A percentile compares a stretch with the other conserved stretches of the same genome.
Evolutionary conservation across 495 filamentous ascomycete genomes (phyloP).

Genomic region (Daldinia loculata): DNA sequence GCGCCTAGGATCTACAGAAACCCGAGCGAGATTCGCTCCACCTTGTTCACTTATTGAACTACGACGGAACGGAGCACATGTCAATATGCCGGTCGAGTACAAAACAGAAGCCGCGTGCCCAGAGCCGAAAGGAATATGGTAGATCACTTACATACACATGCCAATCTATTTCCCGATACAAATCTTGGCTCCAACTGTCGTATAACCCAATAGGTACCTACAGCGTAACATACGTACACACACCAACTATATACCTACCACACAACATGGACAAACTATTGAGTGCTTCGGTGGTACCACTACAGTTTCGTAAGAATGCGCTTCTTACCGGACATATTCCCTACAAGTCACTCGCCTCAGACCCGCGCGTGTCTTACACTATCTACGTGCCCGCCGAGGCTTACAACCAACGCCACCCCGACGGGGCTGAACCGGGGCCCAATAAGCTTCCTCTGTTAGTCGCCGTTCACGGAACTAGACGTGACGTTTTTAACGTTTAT

Average conservation of each 20-base stretch:
- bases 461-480: slow-evolving; percentile 38
- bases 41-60: not conserved
- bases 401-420: slow-evolving; percentile 25
- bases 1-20: slow-evolving; percentile 32
- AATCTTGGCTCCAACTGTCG: slow-evolving; percentile 32
- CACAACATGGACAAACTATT: slow-evolving; percentile 24
- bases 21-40: slow-evolving; percentile 34
- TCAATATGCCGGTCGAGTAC: slow-evolving; percentile 24
- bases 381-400: slow-evolving; percentile 38
- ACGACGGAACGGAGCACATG: slow-evolving; percentile 18
- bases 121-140: slow-evolving; percentile 9
- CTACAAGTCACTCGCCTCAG: slow-evolving; percentile 27
- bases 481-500: slow-evolving; percentile 27
- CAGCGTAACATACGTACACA: slow-evolving; percentile 15
- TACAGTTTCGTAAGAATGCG: slow-evolving; percentile 30
- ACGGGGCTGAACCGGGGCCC: slow-evolving; percentile 10
- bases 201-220: not conserved
- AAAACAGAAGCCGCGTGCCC: slow-evolving; percentile 19
- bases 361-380: slow-evolving; percentile 42
- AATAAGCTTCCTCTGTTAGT: slow-evolving; percentile 41
- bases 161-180: slow-evolving; percentile 31
- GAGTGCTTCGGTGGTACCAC: slow-evolving; percentile 34
- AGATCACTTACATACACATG: slow-evolving; percentile 15
- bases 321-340: slow-evolving; percentile 39
- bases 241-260: not conserved